A percentile compares a stretch with the other conserved stretches of the same genome.
Conservation (phyloP, 2,329 filamentous ascomycete species). For the Penicillium sp. region DNA sequence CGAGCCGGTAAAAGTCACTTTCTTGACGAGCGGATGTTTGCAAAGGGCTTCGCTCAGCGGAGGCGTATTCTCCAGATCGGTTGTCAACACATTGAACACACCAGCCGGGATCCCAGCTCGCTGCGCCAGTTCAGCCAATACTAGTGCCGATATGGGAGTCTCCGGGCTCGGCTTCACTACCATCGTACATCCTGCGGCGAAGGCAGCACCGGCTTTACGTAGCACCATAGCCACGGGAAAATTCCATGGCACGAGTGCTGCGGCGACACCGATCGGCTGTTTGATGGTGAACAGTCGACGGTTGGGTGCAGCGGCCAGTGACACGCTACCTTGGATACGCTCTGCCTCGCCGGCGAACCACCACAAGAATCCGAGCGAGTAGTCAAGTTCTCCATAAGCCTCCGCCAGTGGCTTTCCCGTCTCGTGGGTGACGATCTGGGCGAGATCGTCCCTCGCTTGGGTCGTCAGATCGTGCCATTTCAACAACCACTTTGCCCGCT, state of each 20-base stretch:
- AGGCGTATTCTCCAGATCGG: constrained; percentile 38
- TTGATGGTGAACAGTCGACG: constrained; percentile 66
- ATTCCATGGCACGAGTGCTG: constrained; percentile 67
- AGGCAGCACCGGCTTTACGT: constrained; percentile 60
- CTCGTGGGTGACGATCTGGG: constrained; percentile 57
- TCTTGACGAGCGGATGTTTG: constrained; percentile 54
- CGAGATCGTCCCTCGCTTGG: constrained; percentile 57
- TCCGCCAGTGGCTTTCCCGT: constrained; percentile 55
- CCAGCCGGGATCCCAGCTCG: constrained; percentile 55
- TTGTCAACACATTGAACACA: constrained; percentile 57
- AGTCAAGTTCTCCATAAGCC: constrained; percentile 52
- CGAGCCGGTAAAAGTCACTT: constrained; percentile 55
- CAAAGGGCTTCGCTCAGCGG: constrained; percentile 46
- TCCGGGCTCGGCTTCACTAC: constrained; percentile 67
- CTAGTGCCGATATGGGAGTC: constrained; percentile 54
- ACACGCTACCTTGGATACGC: constrained; percentile 57
- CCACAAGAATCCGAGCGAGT: constrained; percentile 49
- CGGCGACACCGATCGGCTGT: constrained; percentile 64
- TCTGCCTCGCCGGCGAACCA: constrained; percentile 59
- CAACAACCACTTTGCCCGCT: constrained; percentile 56
- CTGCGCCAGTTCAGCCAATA: constrained; percentile 49
- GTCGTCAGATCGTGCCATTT: constrained; percentile 62
- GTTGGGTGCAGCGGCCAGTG: constrained; percentile 55
- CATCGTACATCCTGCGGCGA: constrained; percentile 70
- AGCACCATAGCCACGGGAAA: constrained; percentile 64